Evolutionary conservation across 768 basidiomycete genomes (phyloP).

Genomic region (Tubosaeta sp.): DNA sequence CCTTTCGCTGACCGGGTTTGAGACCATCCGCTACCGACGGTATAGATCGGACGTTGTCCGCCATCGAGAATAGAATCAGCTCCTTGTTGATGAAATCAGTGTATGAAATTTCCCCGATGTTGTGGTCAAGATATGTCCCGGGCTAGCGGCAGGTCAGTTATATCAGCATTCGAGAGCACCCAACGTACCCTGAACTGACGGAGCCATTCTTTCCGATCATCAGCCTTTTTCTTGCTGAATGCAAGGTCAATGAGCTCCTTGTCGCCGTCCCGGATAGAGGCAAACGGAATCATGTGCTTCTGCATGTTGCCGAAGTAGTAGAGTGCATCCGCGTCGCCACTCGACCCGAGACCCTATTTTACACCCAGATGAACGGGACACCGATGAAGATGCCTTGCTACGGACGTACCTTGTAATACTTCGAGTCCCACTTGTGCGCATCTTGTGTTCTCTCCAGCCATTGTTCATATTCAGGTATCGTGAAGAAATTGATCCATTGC

Average conservation of each 20-base stretch:
- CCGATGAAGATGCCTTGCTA: background rate
- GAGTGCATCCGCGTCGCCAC: slow-evolving; percentile 82
- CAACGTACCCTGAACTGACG: slow-evolving; percentile 75
- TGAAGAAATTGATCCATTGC: slow-evolving; percentile 85
- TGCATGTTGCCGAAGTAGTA: slow-evolving; percentile 90
- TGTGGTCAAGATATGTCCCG: slow-evolving; percentile 91
- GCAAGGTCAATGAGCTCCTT: slow-evolving; percentile 91
- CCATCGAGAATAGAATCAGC: slow-evolving; percentile 98
- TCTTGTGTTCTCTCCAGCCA: slow-evolving; percentile 81
- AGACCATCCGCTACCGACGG: slow-evolving; percentile 91
- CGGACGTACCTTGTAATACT: slow-evolving; percentile 91
- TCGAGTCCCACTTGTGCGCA: slow-evolving; percentile 79
- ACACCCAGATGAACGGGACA: slow-evolving; percentile 1
- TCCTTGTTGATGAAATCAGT: slow-evolving; percentile 98
- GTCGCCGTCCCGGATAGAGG: slow-evolving; percentile 74
- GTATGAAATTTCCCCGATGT: slow-evolving; percentile 77
- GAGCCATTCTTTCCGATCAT: slow-evolving; percentile 98
- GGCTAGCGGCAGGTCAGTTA: slow-evolving; percentile 47
- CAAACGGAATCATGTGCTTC: slow-evolving; percentile 94
- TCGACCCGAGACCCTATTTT: slow-evolving; percentile 89
- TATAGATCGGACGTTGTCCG: slow-evolving; percentile 97
- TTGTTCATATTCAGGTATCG: slow-evolving; percentile 92
- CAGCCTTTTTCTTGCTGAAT: slow-evolving; percentile 99
- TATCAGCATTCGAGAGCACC: background rate
- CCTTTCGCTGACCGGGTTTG: slow-evolving; percentile 97